phyloP scores from a whole-genome alignment of 495 filamentous ascomycete species.

The Talaromyces liani region DNA sequence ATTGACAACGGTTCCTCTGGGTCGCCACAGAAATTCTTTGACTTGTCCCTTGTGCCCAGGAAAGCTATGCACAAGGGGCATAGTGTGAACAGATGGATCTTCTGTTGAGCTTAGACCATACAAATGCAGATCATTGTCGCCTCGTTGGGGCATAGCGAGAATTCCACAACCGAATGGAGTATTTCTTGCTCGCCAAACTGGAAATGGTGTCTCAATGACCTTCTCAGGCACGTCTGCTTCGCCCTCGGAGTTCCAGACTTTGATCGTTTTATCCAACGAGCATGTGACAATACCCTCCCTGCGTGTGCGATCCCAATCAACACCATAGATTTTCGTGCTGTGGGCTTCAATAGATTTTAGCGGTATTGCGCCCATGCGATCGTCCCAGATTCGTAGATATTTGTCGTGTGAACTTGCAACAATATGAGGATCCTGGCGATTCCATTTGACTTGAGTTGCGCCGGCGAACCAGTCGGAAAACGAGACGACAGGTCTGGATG shows the following conservation, averaged over 20 bases:
- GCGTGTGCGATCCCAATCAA: constrained; percentile 85
- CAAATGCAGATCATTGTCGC: constrained; percentile 75
- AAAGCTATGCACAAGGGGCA: constrained; percentile 63
- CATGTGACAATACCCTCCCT: constrained; percentile 71
- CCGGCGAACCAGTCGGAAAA: constrained; percentile 95
- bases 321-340: constrained; percentile 90
- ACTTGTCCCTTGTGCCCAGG: constrained; percentile 77
- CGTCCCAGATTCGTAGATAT: constrained; percentile 85
- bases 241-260: constrained; percentile 81
- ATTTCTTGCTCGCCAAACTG: constrained; percentile 88
- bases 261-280: constrained; percentile 86
- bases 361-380: constrained; percentile 69
- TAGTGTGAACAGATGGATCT: constrained; percentile 35
- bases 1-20: constrained; percentile 62
- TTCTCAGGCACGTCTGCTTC: constrained; percentile 59
- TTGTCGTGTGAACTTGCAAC: constrained; percentile 87
- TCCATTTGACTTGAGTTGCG: constrained; percentile 95
- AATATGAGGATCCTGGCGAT: constrained; percentile 74
- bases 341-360: constrained; percentile 81
- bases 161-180: constrained; percentile 86
- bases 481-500: constrained; percentile 65
- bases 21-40: constrained; percentile 91
- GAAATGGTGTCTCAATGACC: constrained; percentile 72
- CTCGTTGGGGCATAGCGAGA: constrained; percentile 85
- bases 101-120: constrained; percentile 60